phyloP scores from a whole-genome alignment of 2,329 filamentous ascomycete genomes.

The Botryosphaeria dothidea region DNA sequence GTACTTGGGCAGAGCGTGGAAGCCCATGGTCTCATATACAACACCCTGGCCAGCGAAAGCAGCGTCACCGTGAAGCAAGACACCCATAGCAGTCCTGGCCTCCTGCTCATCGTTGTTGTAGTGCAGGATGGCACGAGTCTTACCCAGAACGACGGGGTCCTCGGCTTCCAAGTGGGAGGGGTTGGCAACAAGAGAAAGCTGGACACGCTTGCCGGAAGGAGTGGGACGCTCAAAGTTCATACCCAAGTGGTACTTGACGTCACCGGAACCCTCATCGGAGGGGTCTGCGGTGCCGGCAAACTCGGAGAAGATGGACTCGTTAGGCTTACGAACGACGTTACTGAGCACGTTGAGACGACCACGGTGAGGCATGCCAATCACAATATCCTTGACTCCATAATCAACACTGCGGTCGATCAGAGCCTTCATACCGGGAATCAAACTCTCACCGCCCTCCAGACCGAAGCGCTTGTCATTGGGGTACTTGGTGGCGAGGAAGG shows the following conservation, averaged over 20 bases:
- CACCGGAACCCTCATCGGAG: slow-evolving; percentile 93
- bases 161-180: slow-evolving; percentile 98
- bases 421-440: slow-evolving; percentile 99
- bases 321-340: slow-evolving; percentile 98
- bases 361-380: slow-evolving; percentile 99
- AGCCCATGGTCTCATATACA: slow-evolving; percentile 97
- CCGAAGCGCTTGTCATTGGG: slow-evolving; percentile 99
- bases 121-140: slow-evolving; percentile 96
- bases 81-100: slow-evolving; percentile 88
- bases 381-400: slow-evolving; percentile 97
- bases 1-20: slow-evolving; percentile 93
- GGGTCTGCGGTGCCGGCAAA: slow-evolving; percentile 87
- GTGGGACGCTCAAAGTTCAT: slow-evolving; percentile 99
- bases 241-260: slow-evolving; percentile 98
- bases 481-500: slow-evolving; percentile 94
- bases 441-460: slow-evolving; percentile 92
- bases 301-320: slow-evolving; percentile 99
- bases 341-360: slow-evolving; percentile 96
- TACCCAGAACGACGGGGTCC: slow-evolving; percentile 95
- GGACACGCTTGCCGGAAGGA: slow-evolving; percentile 97
- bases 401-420: slow-evolving; percentile 97
- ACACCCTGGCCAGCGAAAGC: slow-evolving; percentile 96
- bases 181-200: slow-evolving; percentile 96
- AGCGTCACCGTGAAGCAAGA: slow-evolving; percentile 94
- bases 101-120: slow-evolving; percentile 96